Evolutionary conservation across 2,329 filamentous ascomycete species (phyloP).

Genomic region (Apiospora arundinis): DNA sequence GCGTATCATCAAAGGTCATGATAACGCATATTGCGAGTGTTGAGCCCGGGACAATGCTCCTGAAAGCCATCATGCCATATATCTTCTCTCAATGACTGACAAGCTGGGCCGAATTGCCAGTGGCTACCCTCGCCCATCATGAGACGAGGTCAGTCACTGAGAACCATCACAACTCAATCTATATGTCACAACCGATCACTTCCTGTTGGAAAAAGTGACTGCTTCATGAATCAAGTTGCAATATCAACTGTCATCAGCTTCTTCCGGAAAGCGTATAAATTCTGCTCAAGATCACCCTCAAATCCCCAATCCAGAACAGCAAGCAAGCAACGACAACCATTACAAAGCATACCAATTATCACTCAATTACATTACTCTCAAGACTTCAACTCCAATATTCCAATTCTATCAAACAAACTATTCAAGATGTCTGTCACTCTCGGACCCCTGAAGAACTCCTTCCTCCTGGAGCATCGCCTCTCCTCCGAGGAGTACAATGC

Average conservation of each 20-base stretch:
- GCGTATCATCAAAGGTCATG: not conserved
- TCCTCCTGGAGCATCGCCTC: not conserved
- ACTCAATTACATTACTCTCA: not conserved
- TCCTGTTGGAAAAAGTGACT: not conserved
- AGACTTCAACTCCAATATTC: not conserved
- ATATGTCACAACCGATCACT: not conserved
- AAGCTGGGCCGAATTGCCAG: fast-evolving
- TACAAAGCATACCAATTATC: not conserved
- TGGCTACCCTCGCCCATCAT: not conserved
- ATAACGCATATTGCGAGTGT: not conserved
- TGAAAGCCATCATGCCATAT: not conserved
- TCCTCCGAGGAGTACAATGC: constrained; percentile 2
- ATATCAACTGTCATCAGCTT: not conserved
- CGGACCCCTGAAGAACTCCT: constrained; percentile 10
- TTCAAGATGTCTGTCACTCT: not conserved
- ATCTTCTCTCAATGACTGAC: not conserved
- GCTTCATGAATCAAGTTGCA: not conserved
- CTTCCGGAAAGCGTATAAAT: not conserved
- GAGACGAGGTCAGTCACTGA: not conserved
- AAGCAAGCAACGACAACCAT: not conserved
- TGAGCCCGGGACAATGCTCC: not conserved
- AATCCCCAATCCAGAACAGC: not conserved
- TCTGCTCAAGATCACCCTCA: not conserved
- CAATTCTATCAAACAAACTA: not conserved
- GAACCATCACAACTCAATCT: not conserved